A percentile compares a stretch with the other conserved stretches of the same genome.
phyloP scores from a whole-genome alignment of 805 yeast species.

The Cyberlindnera subsufficiens region DNA sequence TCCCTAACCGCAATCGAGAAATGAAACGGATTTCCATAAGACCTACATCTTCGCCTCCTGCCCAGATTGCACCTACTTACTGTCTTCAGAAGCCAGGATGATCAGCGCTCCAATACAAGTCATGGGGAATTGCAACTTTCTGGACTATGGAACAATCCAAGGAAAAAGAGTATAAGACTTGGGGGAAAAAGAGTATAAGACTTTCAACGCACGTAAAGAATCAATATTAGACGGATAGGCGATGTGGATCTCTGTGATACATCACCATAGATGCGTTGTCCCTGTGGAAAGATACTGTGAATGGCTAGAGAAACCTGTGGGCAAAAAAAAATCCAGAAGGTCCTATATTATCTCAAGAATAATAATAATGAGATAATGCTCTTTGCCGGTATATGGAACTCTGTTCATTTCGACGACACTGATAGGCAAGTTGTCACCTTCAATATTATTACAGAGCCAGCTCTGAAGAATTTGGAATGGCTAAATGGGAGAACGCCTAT shows the following conservation, averaged over 20 bases:
- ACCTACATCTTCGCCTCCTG: conserved; percentile 60
- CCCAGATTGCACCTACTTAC: conserved; percentile 40
- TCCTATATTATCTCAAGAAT: conserved; percentile 62
- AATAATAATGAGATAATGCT: conserved; percentile 48
- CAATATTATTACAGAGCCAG: conserved; percentile 71
- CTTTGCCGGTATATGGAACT: conserved; percentile 54
- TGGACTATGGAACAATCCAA: conserved; percentile 45
- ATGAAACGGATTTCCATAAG: conserved; percentile 4
- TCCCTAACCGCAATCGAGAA: background rate
- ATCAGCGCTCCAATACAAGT: conserved; percentile 46
- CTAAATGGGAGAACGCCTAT: conserved; percentile 79
- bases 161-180: conserved; percentile 39
- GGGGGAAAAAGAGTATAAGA: conserved; percentile 34
- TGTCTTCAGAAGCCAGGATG: conserved; percentile 5
- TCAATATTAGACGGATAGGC: conserved; percentile 40
- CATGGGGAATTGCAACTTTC: conserved; percentile 73
- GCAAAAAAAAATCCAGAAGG: conserved; percentile 33
- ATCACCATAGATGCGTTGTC: conserved; percentile 58
- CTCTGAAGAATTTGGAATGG: conserved; percentile 56
- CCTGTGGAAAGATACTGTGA: conserved; percentile 85
- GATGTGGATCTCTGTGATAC: conserved; percentile 49
- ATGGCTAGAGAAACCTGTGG: conserved; percentile 44
- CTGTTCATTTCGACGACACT: conserved; percentile 16
- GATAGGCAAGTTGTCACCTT: conserved; percentile 37
- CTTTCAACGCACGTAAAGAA: conserved; percentile 75